Conservation (phyloP, 2,329 filamentous ascomycete species). For the Malbranchea cinnamomea region DNA sequence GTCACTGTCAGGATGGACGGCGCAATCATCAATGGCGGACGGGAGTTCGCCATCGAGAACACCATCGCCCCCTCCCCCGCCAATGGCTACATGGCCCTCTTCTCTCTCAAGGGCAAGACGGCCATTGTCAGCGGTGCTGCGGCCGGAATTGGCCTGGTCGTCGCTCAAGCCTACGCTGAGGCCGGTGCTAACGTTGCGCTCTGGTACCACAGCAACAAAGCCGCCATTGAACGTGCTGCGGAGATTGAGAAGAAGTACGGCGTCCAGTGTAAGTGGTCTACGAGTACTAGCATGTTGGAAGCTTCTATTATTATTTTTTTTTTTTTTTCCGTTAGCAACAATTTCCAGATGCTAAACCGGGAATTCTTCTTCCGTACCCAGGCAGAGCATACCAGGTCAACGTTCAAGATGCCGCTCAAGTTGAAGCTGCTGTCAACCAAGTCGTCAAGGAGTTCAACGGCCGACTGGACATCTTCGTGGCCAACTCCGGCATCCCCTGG, state of each 20-base stretch:
- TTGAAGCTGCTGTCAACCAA: constrained; percentile 27
- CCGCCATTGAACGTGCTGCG: constrained; percentile 45
- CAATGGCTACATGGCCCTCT: constrained; percentile 46
- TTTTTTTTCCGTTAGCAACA: not conserved
- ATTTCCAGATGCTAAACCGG: not conserved
- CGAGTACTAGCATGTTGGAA: not conserved
- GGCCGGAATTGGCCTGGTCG: constrained; percentile 51
- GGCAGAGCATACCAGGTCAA: constrained; percentile 37
- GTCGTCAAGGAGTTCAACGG: constrained; percentile 51
- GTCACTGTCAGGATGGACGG: constrained; percentile 21
- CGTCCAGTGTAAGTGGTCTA: constrained; percentile 44
- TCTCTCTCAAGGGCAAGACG: constrained; percentile 55
- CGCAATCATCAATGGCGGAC: constrained; percentile 22
- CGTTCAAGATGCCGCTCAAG: constrained; percentile 27
- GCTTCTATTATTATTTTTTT: constrained; percentile 4
- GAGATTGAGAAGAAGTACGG: constrained; percentile 51
- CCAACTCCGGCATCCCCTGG: constrained; percentile 66
- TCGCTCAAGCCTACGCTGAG: constrained; percentile 52
- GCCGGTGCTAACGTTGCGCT: constrained; percentile 58
- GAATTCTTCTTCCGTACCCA: constrained; percentile 9
- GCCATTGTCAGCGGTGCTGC: constrained; percentile 57
- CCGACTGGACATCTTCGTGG: constrained; percentile 62
- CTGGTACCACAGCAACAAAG: constrained; percentile 57
- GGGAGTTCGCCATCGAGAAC: constrained; percentile 44
- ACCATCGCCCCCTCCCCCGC: constrained; percentile 31